Evolutionary conservation across 1,139 yeast genomes (phyloP), one percentile per base, ranked within the genome.

Genomic region (Hansenula lynferdii): DNA sequence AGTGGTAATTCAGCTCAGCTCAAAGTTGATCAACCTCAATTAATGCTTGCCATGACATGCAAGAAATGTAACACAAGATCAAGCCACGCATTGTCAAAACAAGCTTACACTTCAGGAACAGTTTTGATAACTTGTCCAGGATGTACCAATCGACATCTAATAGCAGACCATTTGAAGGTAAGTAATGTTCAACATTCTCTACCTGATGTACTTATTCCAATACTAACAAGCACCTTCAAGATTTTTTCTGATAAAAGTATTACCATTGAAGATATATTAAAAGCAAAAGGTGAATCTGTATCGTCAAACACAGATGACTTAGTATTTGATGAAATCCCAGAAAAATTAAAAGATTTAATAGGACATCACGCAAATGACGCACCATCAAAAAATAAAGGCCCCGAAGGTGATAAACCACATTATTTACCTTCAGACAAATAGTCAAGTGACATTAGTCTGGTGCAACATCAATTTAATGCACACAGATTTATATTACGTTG

Each of bases 101-200:
- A 92, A 60, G 90, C 97, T 0, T 92, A 92, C 57, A 76, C 81
- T 19, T 69, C 72, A 21, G 98, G 98, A 1, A 81, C 96, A 0
- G 96, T 92, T 4, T 65, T 87, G 40, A 83, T 92, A 27, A 90
- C 87, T 55, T 92, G 97, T 56, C 97, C 97, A 0, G 85, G 89
- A 10, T 90, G 98, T 61, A 75, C 84, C 50, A 79, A 75, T 56
- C 75, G 97, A 47, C 98, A 92, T 56, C 67, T 92, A 54, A 90
- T 92, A 38, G 96, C 97, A 1, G 98, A 92, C 57, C 95, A 90
- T 60, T 69, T 92, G 50, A 85, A 75, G 51, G 67, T 64, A 49
- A 40, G 66, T 55, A n/a, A n/a, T n/a, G n/a, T n/a, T n/a, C n/a
- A n/a, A n/a, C n/a, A 19, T 19, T 20, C n/a, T 20, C 5, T 16